Percentiles rank a stretch among this genome's conserved stretches.
Conservation (phyloP, 768 basidiomycete genomes). For the Plicaturopsis crispa region DNA sequence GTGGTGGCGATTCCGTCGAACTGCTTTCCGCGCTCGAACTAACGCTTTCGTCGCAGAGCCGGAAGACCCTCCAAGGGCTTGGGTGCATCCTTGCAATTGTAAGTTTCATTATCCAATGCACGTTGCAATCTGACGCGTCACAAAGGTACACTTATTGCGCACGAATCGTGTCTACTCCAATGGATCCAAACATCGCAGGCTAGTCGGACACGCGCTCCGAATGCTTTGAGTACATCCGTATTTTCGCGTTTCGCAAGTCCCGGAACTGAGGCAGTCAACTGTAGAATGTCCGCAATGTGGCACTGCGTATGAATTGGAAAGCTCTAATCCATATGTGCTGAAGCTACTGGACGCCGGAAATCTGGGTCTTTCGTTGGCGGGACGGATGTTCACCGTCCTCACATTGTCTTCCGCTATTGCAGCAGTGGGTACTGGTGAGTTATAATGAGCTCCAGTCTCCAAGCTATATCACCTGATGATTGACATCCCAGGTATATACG, state of each 20-base stretch:
- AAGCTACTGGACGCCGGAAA: slow-evolving; percentile 45
- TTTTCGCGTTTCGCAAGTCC: too few relatives aligned
- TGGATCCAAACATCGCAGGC: slow-evolving; percentile 74
- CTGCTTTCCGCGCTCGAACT: not conserved
- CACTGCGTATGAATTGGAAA: slow-evolving; percentile 57
- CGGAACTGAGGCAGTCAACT: too few relatives aligned
- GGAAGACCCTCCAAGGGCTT: slow-evolving; percentile 43
- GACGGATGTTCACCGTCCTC: slow-evolving; percentile 43
- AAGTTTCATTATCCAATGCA: not conserved
- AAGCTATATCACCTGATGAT: not conserved
- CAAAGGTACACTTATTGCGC: slow-evolving; percentile 56
- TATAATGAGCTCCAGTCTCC: not conserved
- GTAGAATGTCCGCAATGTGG: slow-evolving; percentile 81
- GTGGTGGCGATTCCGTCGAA: not conserved
- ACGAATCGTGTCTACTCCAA: slow-evolving; percentile 69
- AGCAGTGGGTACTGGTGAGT: slow-evolving; percentile 57
- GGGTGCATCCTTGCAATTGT: slow-evolving; percentile 79
- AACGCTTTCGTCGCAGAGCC: slow-evolving; percentile 22
- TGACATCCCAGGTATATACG: slow-evolving; percentile 37
- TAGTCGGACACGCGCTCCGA: slow-evolving; percentile 41
- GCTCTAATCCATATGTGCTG: slow-evolving; percentile 49
- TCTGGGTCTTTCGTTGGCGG: slow-evolving; percentile 38
- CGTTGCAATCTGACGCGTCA: not conserved
- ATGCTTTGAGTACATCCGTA: too few relatives aligned
- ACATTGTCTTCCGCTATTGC: slow-evolving; percentile 42